A percentile compares a stretch with the other conserved stretches of the same genome.
These are phyloP conservation scores for Lactifluus piperatus DNA, from an alignment of 768 basidiomycete genomes.

Conservation along the genomic window DNA sequence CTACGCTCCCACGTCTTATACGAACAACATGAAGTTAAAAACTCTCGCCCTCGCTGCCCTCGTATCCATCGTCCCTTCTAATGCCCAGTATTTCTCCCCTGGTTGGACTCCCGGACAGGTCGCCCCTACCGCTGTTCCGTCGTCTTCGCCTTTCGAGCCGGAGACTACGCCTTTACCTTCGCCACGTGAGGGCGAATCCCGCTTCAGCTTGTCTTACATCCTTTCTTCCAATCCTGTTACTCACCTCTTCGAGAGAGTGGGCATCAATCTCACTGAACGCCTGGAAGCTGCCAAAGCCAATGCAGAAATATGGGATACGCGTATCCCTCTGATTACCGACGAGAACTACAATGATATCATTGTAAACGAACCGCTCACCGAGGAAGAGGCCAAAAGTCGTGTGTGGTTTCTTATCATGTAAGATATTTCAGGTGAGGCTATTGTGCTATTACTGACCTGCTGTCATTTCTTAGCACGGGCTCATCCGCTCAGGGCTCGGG, in stretches of 20 bases:
- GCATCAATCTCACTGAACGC: constrained; percentile 63
- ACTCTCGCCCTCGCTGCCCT: constrained; percentile 8
- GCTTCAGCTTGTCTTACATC: constrained; percentile 25
- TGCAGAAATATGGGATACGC: constrained; percentile 51
- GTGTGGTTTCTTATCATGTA: constrained; percentile 78
- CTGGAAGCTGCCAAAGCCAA: constrained; percentile 29
- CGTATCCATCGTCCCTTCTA: constrained; percentile 28
- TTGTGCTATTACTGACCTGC: not conserved
- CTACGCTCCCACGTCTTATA: no score
- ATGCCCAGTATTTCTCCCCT: constrained; percentile 68
- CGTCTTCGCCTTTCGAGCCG: constrained; percentile 20
- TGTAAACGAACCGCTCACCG: constrained; percentile 54
- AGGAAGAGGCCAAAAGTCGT: constrained; percentile 54
- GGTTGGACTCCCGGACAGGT: constrained; percentile 79
- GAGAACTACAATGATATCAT: constrained; percentile 68
- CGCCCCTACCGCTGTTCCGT: constrained; percentile 22
- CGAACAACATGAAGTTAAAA: constrained; percentile 5
- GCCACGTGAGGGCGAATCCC: not conserved
- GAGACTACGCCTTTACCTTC: not conserved
- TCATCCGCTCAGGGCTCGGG: constrained; percentile 53
- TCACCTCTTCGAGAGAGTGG: constrained; percentile 44
- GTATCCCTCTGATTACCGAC: constrained; percentile 76
- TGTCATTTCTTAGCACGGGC: constrained; percentile 37
- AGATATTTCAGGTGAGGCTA: constrained; percentile 21
- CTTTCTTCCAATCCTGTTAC: constrained; percentile 48